These are phyloP conservation scores for Epichloe uncinata DNA, from an alignment of 2,329 filamentous ascomycete species.

Conservation along the genomic window DNA sequence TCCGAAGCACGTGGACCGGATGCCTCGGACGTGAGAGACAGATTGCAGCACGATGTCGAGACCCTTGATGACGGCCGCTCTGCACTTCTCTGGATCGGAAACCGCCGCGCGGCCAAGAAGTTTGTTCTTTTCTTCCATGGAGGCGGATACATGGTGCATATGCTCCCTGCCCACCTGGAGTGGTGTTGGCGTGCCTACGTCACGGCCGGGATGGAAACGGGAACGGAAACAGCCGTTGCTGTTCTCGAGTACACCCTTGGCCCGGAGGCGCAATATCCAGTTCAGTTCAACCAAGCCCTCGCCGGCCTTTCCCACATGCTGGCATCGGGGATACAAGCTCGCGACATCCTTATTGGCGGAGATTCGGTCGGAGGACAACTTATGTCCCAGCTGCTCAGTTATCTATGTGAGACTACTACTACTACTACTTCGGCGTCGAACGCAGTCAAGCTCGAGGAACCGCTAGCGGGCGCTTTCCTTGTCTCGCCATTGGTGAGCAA, in stretches of 20 bases:
- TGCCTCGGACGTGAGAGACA: not conserved
- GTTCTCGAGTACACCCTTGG: conserved; percentile 19
- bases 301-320: conserved; percentile 13
- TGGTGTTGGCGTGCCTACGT: not conserved
- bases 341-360: conserved; percentile 18
- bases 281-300: conserved; percentile 15
- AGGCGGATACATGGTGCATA: not conserved
- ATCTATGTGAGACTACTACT: conserved; percentile 17
- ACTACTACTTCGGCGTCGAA: conserved; percentile 4
- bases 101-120: not conserved
- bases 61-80: conserved; percentile 2
- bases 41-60: conserved; percentile 5
- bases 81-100: conserved; percentile 1
- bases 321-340: conserved; percentile 9
- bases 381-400: conserved; percentile 16
- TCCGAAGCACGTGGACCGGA: not conserved
- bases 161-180: not conserved
- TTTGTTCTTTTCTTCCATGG: not conserved
- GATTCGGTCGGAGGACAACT: conserved; percentile 22
- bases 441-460: conserved; percentile 10
- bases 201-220: conserved; percentile 2
- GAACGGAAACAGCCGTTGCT: conserved; percentile 10
- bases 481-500: conserved; percentile 16
- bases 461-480: conserved; percentile 16
- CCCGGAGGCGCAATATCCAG: conserved; percentile 15